phyloP scores from a whole-genome alignment of 768 basidiomycete genomes.

The Phanerochaete sordida region DNA sequence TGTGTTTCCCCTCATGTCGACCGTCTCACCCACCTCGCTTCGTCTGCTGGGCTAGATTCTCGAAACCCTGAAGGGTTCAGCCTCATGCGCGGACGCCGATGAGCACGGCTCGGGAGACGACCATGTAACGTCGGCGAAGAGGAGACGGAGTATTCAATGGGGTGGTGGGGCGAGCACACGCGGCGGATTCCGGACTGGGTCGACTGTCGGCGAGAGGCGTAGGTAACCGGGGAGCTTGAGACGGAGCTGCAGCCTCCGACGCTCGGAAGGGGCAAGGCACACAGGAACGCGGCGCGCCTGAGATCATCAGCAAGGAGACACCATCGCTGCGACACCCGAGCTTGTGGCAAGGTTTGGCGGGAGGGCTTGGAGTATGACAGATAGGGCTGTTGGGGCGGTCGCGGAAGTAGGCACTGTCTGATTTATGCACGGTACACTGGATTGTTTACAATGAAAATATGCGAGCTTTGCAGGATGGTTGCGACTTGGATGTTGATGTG shows the following conservation, averaged over 20 bases:
- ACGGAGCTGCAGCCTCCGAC: not conserved
- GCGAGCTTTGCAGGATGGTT: too few relatives aligned
- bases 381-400: too few relatives aligned
- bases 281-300: not conserved
- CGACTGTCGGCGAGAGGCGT: not conserved
- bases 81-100: not conserved
- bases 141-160: constrained; percentile 63
- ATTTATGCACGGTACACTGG: too few relatives aligned
- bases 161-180: constrained; percentile 66
- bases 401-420: too few relatives aligned
- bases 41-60: constrained; percentile 47
- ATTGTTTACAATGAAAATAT: too few relatives aligned
- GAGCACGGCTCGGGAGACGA: not conserved
- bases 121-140: constrained; percentile 56
- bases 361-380: too few relatives aligned
- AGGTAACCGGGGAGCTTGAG: not conserved
- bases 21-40: constrained; percentile 58
- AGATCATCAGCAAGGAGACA: too few relatives aligned
- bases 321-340: too few relatives aligned
- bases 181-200: not conserved
- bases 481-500: too few relatives aligned
- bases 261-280: not conserved
- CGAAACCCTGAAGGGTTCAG: constrained; percentile 26
- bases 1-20: constrained; percentile 62
- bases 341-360: too few relatives aligned